These are phyloP conservation scores for Obba rivulosa DNA, from an alignment of 768 basidiomycete genomes.

Conservation along the genomic window DNA sequence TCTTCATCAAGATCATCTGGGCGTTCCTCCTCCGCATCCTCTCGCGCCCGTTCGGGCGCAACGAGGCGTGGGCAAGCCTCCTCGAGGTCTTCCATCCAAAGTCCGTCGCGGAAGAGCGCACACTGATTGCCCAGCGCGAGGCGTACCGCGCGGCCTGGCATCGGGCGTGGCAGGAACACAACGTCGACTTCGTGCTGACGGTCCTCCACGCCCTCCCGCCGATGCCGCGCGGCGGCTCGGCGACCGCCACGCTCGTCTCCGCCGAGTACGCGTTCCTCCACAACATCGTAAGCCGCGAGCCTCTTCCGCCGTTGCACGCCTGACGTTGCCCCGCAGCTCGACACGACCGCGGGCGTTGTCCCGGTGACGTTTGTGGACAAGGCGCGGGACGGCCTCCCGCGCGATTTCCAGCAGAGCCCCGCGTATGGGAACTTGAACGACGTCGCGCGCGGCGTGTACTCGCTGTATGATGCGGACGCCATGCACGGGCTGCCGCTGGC, in stretches of 20 bases:
- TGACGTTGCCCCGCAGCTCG: constrained; percentile 27
- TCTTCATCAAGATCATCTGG: constrained; percentile 21
- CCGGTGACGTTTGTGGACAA: constrained; percentile 40
- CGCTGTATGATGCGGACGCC: constrained; percentile 34
- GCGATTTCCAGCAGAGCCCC: constrained; percentile 16
- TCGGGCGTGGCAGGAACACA: constrained; percentile 17
- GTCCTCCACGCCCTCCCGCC: constrained; percentile 36
- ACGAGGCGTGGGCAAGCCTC: constrained; percentile 19
- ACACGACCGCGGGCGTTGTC: constrained; percentile 41
- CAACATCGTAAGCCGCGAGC: constrained; percentile 33
- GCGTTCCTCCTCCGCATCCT: constrained; percentile 20
- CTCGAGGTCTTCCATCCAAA: constrained; percentile 22
- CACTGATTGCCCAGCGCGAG: constrained; percentile 25
- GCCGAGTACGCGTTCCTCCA: constrained; percentile 34
- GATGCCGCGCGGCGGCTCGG: constrained; percentile 30
- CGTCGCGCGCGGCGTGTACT: constrained; percentile 34
- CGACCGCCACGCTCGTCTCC: constrained; percentile 28
- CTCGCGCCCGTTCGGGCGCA: constrained; percentile 14
- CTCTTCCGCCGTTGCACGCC: background rate
- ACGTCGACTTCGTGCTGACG: constrained; percentile 34
- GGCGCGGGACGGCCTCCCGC: constrained; percentile 27
- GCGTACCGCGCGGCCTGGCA: constrained; percentile 23
- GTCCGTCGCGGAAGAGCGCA: constrained; percentile 21
- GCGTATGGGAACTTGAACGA: constrained; percentile 27
- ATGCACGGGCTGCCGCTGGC: constrained; percentile 44